phyloP scores from a whole-genome alignment of 2,329 filamentous ascomycete genomes.

The Rutstroemia sp. region DNA sequence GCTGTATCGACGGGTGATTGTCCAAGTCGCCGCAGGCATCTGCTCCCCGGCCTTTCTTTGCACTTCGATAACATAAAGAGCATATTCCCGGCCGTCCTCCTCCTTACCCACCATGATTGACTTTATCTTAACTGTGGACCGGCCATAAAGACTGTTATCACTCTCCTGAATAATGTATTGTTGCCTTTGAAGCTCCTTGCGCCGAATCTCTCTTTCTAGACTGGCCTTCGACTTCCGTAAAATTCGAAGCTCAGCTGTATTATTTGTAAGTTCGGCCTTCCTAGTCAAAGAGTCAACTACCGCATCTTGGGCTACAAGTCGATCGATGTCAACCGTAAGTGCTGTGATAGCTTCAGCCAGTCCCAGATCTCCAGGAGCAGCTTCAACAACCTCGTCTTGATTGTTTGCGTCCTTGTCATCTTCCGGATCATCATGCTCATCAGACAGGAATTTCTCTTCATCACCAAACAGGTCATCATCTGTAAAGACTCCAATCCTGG shows the following conservation, averaged over 20 bases:
- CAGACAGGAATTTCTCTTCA: slow-evolving; percentile 75
- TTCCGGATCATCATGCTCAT: slow-evolving; percentile 70
- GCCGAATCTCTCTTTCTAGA: slow-evolving; percentile 81
- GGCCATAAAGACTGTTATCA: slow-evolving; percentile 92
- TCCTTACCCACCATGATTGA: slow-evolving; percentile 88
- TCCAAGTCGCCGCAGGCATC: slow-evolving; percentile 94
- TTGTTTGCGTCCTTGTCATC: slow-evolving; percentile 51
- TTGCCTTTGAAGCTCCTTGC: slow-evolving; percentile 91
- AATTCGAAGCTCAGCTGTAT: slow-evolving; percentile 86
- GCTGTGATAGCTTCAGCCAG: slow-evolving; percentile 86
- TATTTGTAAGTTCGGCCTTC: slow-evolving; percentile 96
- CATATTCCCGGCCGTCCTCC: slow-evolving; percentile 87
- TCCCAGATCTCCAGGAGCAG: slow-evolving; percentile 87
- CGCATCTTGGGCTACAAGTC: slow-evolving; percentile 76
- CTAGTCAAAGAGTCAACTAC: slow-evolving; percentile 86
- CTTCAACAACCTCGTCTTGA: slow-evolving; percentile 83
- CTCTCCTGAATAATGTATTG: slow-evolving; percentile 97
- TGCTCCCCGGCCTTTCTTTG: slow-evolving; percentile 84
- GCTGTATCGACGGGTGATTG: slow-evolving; percentile 86
- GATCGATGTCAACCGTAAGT: slow-evolving; percentile 85
- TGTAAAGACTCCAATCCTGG: slow-evolving; percentile 84
- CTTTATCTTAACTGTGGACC: slow-evolving; percentile 83
- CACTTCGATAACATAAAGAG: slow-evolving; percentile 89
- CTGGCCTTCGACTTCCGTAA: slow-evolving; percentile 90
- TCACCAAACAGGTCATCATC: slow-evolving; percentile 92